These are phyloP conservation scores for Rhodamnia rubescens DNA, from an alignment of 345 rosid species.

Conservation along the genomic window DNA sequence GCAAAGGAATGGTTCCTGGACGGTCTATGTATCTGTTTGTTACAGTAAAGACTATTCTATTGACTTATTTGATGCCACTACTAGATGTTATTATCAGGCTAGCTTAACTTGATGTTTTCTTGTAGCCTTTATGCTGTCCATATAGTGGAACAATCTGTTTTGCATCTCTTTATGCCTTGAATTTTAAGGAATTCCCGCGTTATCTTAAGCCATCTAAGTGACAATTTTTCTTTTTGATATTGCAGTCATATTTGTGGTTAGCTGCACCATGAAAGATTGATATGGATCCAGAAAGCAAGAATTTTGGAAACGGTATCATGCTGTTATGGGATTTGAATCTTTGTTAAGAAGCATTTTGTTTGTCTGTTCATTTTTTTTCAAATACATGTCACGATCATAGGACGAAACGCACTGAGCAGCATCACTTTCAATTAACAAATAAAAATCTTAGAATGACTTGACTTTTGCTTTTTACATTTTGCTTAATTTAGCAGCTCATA, in stretches of 20 bases:
- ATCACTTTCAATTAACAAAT: not conserved
- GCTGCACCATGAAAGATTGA: slow-evolving; percentile 13
- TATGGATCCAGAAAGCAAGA: slow-evolving; percentile 62
- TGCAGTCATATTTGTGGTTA: slow-evolving; percentile 28
- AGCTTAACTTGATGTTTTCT: not conserved
- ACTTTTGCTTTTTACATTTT: not conserved
- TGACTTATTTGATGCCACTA: not conserved
- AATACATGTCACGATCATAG: not conserved
- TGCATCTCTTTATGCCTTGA: not conserved
- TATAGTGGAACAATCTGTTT: not conserved
- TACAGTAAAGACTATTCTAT: not conserved
- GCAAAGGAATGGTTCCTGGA: not conserved
- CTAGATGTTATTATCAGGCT: not conserved
- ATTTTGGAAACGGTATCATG: slow-evolving; percentile 45
- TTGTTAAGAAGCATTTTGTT: not conserved
- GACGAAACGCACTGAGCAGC: not conserved
- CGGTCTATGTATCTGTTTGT: not conserved
- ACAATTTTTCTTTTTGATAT: not conserved
- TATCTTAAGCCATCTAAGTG: not conserved
- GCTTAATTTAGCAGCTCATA: not conserved
- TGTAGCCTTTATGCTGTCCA: not conserved
- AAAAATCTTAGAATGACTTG: not conserved
- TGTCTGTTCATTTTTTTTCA: not conserved
- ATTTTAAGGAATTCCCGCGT: not conserved
- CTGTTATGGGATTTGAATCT: not conserved